phyloP scores from a whole-genome alignment of 129 eudicot species.

The Tanacetum coccineum region DNA sequence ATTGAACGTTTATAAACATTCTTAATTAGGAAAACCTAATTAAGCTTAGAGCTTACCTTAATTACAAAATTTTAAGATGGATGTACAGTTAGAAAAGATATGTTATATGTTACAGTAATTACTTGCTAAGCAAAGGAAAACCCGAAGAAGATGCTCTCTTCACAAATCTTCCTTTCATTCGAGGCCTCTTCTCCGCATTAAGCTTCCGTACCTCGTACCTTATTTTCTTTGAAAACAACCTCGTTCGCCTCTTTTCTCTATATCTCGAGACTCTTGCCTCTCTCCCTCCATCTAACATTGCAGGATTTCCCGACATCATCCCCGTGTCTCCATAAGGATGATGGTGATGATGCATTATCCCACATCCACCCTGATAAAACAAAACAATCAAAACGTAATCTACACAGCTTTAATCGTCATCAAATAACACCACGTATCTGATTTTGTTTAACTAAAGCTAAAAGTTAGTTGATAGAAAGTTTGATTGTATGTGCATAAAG shows the following conservation, averaged over 20 bases:
- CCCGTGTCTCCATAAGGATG: slow-evolving; percentile 49
- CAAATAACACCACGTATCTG: background rate
- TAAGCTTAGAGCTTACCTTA: slow-evolving; percentile 13
- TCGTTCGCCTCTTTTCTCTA: slow-evolving; percentile 79
- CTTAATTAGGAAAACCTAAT: slow-evolving; percentile 27
- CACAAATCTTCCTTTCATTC: slow-evolving; percentile 90
- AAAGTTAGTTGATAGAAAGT: background rate
- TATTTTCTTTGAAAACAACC: slow-evolving; percentile 84
- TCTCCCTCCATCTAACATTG: slow-evolving; percentile 58
- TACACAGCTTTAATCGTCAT: background rate
- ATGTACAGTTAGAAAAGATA: slow-evolving; percentile 19
- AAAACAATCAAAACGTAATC: background rate
- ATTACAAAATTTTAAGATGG: slow-evolving; percentile 16
- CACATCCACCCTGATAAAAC: slow-evolving; percentile 45
- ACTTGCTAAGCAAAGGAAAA: slow-evolving; percentile 46
- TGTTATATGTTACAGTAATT: slow-evolving; percentile 19
- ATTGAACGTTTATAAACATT: slow-evolving; percentile 25
- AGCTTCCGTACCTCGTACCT: slow-evolving; percentile 80
- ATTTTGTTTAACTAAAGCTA: background rate
- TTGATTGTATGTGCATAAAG: background rate
- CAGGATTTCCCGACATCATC: slow-evolving; percentile 37
- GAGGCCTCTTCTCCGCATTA: slow-evolving; percentile 86
- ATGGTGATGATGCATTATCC: slow-evolving; percentile 33
- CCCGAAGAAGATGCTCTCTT: slow-evolving; percentile 40
- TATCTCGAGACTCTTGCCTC: slow-evolving; percentile 84